Percentiles rank a stretch among this genome's conserved stretches.
Evolutionary conservation across 75 land plant genomes (phyloP).

Genomic region (Chamaecyparis obtusa): DNA sequence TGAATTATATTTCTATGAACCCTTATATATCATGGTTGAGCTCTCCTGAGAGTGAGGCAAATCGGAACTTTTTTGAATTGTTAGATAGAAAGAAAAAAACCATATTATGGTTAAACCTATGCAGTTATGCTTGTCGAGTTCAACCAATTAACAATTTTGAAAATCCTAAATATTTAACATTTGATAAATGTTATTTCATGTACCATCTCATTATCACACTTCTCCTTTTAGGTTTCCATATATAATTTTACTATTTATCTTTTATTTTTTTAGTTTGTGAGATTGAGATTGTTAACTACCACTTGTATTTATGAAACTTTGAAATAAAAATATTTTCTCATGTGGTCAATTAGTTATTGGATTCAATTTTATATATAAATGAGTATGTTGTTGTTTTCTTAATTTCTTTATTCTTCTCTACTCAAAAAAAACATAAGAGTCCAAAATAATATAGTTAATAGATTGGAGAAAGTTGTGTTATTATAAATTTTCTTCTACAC

Average conservation of each 20-base stretch:
- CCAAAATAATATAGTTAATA: too few relatives aligned
- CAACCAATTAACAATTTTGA: neutral
- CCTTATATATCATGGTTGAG: neutral
- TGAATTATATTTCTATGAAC: neutral
- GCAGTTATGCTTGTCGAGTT: neutral
- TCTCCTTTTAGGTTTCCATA: neutral
- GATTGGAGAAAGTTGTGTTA: too few relatives aligned
- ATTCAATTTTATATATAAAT: too few relatives aligned
- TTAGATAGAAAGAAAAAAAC: neutral
- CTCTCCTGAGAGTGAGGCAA: neutral
- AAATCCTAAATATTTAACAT: neutral
- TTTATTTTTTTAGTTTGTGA: neutral
- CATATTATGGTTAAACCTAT: slow-evolving; percentile 3
- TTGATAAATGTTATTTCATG: neutral
- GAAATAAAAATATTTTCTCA: neutral
- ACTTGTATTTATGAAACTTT: neutral
- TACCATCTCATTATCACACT: neutral
- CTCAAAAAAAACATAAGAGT: too few relatives aligned
- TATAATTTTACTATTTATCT: neutral
- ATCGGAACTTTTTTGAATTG: neutral
- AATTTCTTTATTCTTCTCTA: too few relatives aligned
- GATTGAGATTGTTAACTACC: neutral
- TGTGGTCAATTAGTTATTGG: neutral
- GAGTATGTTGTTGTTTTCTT: too few relatives aligned
- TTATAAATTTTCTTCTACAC: too few relatives aligned